Base-by-base conservation (phyloP, 2,329 filamentous ascomycete genomes). In the Polychaeton citri region DNA sequence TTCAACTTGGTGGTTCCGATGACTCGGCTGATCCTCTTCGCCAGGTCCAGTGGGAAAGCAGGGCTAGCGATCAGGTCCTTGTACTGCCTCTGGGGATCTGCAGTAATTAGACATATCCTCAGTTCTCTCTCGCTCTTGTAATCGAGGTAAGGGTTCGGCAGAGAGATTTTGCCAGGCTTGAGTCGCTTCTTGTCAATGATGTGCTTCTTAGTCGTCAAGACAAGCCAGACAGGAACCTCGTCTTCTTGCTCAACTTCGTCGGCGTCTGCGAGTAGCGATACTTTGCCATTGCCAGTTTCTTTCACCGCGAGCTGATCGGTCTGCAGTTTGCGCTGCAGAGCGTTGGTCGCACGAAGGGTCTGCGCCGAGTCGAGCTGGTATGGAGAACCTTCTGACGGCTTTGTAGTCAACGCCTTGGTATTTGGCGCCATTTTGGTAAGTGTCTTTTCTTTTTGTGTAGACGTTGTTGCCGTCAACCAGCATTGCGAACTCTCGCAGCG, bases 1-100 rank as follows among this genome's bases (percentile, higher is more conserved):
- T 88, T 88, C 49, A 98, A 69, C 61, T 96, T 93, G 50, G 72
- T 71, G 46, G 87, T 65, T 50, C 86, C 85, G 51, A 96, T 79
- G 32, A 98, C 70, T 2, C 71, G 63, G 35, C 59, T 58, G 34
- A 73, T 63, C 35, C 64, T 65, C 42, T 60, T 54, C 33, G 63
- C 58, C 9, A 72, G 52, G 12, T 64, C 59, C 2, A 59, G 49
- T 18, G 72, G 65, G 52, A 66, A 71, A 24, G 75, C 71, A 30
- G 79, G 72, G 37, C 79, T 74, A 35, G 76, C 78, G 44, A 95
- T 71, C 32, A 92, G 71, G 60, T 96, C 80, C 68, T 96, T 96
- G 71, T 90, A 93, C 37, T 76, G 72, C 45, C 86, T 76, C 69
- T 94, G 86, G 2, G 77, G 76, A 47, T 79, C 76, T 48, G 85